Evolutionary conservation across 2,329 filamentous ascomycete genomes (phyloP).

Genomic region (Fusarium cicatricum): DNA sequence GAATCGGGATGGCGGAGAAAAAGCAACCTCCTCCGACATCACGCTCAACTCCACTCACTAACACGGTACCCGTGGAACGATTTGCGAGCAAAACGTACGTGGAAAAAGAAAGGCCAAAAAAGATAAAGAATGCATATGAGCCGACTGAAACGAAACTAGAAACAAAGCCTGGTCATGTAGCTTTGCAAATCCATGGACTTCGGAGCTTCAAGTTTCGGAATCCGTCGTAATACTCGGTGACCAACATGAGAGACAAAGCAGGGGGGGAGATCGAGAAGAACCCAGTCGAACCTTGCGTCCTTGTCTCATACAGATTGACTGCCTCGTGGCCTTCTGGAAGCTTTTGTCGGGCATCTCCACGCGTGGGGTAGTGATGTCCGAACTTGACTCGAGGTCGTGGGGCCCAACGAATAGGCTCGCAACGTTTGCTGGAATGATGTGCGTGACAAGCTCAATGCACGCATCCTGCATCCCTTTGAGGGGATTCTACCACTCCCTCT

Average conservation of each 20-base stretch:
- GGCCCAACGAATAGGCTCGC: conserved; percentile 1
- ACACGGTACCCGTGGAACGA: conserved; percentile 34
- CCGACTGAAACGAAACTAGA: conserved; percentile 31
- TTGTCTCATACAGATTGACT: conserved; percentile 17
- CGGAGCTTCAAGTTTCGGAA: neutral
- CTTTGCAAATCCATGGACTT: conserved; percentile 3
- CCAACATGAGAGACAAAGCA: neutral
- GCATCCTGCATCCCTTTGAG: too few species aligned
- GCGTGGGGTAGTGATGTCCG: conserved; percentile 14
- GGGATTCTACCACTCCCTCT: too few species aligned
- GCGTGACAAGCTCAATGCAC: conserved; percentile 12
- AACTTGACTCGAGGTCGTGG: conserved; percentile 19
- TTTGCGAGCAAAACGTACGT: conserved; percentile 36
- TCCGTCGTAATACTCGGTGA: neutral
- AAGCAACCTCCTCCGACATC: conserved; percentile 24
- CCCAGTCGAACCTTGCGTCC: conserved; percentile 1
- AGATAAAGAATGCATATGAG: conserved; percentile 23
- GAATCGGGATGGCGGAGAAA: conserved; percentile 14
- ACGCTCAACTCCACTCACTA: conserved; percentile 19
- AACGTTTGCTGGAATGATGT: conserved; percentile 15
- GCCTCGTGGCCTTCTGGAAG: conserved; percentile 31
- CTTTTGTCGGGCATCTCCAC: conserved; percentile 17
- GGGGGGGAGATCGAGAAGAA: conserved; percentile 2
- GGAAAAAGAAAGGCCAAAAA: conserved; percentile 31
- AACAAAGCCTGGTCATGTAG: conserved; percentile 20